phyloP scores from a whole-genome alignment of 768 basidiomycete species.

The Heimioporus sp. region DNA sequence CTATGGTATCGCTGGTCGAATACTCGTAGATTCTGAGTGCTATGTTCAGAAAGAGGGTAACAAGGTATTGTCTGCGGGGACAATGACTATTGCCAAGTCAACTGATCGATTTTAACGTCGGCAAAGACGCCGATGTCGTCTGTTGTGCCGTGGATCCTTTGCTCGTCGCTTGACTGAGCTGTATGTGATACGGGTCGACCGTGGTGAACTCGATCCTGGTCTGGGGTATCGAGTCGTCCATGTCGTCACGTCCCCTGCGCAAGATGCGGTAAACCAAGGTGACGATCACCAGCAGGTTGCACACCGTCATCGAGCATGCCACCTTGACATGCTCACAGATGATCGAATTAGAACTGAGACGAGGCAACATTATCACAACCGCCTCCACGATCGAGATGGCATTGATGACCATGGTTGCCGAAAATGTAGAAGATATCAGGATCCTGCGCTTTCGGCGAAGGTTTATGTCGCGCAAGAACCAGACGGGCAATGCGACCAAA shows the following conservation, averaged over 20 bases:
- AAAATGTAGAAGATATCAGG: conserved; percentile 20
- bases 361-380: background rate
- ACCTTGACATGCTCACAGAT: conserved; percentile 24
- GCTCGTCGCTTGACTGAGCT: background rate
- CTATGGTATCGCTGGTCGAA: no score
- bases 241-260: background rate
- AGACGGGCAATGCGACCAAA: conserved; percentile 19
- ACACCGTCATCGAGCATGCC: conserved; percentile 18
- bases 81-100: no score
- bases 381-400: conserved; percentile 16
- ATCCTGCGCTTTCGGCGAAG: conserved; percentile 14
- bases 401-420: conserved; percentile 21
- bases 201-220: conserved; percentile 14
- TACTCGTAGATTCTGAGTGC: no score
- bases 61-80: no score
- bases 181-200: conserved; percentile 2
- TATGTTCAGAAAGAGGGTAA: no score
- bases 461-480: conserved; percentile 11
- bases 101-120: no score
- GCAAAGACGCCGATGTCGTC: background rate
- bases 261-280: conserved; percentile 16
- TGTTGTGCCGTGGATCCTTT: background rate
- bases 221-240: background rate
- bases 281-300: conserved; percentile 25
- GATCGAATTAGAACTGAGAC: conserved; percentile 7